Base-by-base conservation (phyloP, 352 stramenopile genomes). In the Blastocystis sp. region DNA sequence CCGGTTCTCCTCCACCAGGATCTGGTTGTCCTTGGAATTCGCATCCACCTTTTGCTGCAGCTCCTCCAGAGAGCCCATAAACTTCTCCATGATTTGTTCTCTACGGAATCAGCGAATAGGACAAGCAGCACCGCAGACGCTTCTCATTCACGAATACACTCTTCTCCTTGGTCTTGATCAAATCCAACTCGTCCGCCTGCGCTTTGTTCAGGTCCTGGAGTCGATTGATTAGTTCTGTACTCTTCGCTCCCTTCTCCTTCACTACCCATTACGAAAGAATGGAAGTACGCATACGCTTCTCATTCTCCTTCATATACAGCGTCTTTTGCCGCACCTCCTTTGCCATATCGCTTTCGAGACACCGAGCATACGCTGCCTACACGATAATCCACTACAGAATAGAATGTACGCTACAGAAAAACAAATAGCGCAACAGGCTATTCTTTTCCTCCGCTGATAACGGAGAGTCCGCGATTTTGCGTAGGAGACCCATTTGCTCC, bases 171-270 rank as follows among this genome's bases (percentile, higher is more conserved):
- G 56, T 69, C 9, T 62, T 84, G 21, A 84, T 62, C 17, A 66
- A 23, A 41, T 84, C 74, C 19, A 84, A n/a, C 23, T 84, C 45
- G n/a, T 70, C 45, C 11, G 52, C 21, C 11, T 67, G 53, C 53
- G 52, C 41, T 38, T 52, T 66, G 23, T 84, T 84, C n/a, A 84
- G 19, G n/a, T 84, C 74, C 61, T 84, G 74, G 17, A 84, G 74
- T 19, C 74, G 56, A 28, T 17, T 17, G 21, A 84, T 69, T 0
- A 84, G 61, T 69, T 84, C 74, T 56, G n/a, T 69, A 28, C 74
- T 84, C 56, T 84, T 84, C 17, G 45, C 19, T 38, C n/a, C 53
- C 21, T 62, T 53, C 2, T 62, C 60, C 45, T 69, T 65, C 56
- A 84, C 74, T 84, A 69, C 19, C 2, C 11, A 52, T 59, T 14